These are phyloP conservation scores for Luzula sylvatica DNA, from an alignment of 176 grass and related monocot species.

Conservation along the genomic window DNA sequence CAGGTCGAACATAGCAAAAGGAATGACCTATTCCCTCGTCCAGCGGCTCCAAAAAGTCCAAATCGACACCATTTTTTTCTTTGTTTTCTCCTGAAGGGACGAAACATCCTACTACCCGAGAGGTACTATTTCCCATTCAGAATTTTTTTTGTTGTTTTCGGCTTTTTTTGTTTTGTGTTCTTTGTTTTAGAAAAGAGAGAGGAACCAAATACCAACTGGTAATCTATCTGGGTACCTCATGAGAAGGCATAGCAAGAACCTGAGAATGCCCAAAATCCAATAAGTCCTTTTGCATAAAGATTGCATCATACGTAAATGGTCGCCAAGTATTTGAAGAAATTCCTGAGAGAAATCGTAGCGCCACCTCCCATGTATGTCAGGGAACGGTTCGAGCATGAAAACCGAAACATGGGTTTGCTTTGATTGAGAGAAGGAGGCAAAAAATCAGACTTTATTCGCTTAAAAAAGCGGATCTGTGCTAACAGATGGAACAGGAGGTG, in stretches of 20 bases:
- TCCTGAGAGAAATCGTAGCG: constrained; percentile 22
- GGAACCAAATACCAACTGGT: constrained; percentile 34
- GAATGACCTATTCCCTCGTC: constrained; percentile 87
- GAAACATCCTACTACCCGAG: constrained; percentile 80
- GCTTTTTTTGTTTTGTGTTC: constrained; percentile 5
- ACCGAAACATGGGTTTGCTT: constrained; percentile 17
- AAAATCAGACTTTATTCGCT: background rate
- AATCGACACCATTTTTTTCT: constrained; percentile 47
- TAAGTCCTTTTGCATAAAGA: constrained; percentile 22
- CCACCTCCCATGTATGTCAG: background rate
- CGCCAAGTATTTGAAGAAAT: constrained; percentile 29
- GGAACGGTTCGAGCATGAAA: constrained; percentile 14
- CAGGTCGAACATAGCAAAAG: constrained; percentile 80
- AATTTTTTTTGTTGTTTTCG: background rate
- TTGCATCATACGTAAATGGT: constrained; percentile 46
- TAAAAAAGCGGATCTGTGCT: background rate
- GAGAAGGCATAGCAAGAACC: constrained; percentile 34
- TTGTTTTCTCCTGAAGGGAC: constrained; percentile 36
- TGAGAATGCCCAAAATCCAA: constrained; percentile 32
- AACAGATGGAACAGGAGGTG: constrained; percentile 8
- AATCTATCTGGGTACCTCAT: constrained; percentile 41
- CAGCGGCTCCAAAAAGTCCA: constrained; percentile 69
- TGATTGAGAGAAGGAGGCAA: background rate
- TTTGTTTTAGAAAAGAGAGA: constrained; percentile 13
- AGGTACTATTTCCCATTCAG: constrained; percentile 82